Evolutionary conservation across 164 flowering plant genomes (phyloP), one percentile per base, ranked within the genome.

Genomic region (Tinospora cordifolia): DNA sequence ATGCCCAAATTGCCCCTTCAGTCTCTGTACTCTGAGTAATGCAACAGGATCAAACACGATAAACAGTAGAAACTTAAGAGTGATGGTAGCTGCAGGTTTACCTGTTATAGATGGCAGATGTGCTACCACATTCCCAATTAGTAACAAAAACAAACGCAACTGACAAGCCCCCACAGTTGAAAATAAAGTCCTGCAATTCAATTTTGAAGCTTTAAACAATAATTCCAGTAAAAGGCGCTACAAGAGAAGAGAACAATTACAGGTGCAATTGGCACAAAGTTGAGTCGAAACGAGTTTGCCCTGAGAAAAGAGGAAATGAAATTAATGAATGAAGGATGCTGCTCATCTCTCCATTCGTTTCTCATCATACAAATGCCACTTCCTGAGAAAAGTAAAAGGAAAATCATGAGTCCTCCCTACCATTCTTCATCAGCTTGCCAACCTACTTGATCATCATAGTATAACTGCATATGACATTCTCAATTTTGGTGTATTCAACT

Each of bases 351-450:
- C 99, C 99, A 92, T 68, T 75, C 40, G 70, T 49, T 87, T 71
- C 79, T 86, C 96, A 95, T 92, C 91, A 92, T 83, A 79, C 98
- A 95, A 68, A 89, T 91, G 38, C 93, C 94, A 67, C 77, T 74
- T 47, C 65, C 44, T 67, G 24, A 17, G 21, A 15, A 54, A 54
- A n/a, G 60, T 8, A 54, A 21, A 54, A 54, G 60, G 60, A 54
- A 54, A 54, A 54, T 25, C 60, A 21, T 54, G 60, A 54, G 60
- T 54, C 60, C 24, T 21, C 24, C 60, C 24, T n/a, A 54, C n/a
- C n/a, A 54, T 21, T 54, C 60, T 54, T 54, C 24, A 54, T 8
- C 19, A 9, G 9, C 60, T 54, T 8, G 21, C 24, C 60, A 54
- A 54, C 60, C 14, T 47, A 47, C 54, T 14, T 13, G 19, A 54